Conservation (phyloP, 345 rosid species). For the Eucalyptus curtisii region DNA sequence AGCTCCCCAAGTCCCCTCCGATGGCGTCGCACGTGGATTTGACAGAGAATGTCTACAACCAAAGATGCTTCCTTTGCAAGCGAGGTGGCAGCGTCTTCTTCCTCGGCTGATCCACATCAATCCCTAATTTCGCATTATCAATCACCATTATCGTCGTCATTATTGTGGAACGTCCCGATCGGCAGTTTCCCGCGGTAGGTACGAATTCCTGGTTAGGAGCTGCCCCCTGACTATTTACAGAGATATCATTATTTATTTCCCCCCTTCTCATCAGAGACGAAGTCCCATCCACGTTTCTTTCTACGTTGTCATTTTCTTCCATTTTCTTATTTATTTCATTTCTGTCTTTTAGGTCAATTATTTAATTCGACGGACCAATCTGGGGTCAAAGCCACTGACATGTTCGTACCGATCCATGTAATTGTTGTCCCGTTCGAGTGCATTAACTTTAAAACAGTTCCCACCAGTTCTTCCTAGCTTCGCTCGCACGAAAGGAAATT, state of each 20-base stretch:
- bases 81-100: not conserved
- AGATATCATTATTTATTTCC: not conserved
- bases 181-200: not conserved
- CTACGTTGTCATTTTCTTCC: not conserved
- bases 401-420: not conserved
- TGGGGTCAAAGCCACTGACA: not conserved
- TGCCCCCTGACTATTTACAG: not conserved
- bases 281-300: not conserved
- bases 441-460: not conserved
- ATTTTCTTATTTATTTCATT: not conserved
- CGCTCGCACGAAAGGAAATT: not conserved
- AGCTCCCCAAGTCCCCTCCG: not conserved
- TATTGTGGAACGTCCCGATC: not conserved
- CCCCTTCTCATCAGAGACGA: not conserved
- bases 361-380: not conserved
- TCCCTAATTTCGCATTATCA: not conserved
- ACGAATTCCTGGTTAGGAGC: not conserved
- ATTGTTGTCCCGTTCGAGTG: not conserved
- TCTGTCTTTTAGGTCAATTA: not conserved
- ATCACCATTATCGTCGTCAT: not conserved
- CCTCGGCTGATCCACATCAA: not conserved
- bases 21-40: not conserved
- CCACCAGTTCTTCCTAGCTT: not conserved
- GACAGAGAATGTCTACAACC: not conserved
- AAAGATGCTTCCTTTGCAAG: not conserved